phyloP scores from a whole-genome alignment of 768 basidiomycete species.

The Boletales sp. region DNA sequence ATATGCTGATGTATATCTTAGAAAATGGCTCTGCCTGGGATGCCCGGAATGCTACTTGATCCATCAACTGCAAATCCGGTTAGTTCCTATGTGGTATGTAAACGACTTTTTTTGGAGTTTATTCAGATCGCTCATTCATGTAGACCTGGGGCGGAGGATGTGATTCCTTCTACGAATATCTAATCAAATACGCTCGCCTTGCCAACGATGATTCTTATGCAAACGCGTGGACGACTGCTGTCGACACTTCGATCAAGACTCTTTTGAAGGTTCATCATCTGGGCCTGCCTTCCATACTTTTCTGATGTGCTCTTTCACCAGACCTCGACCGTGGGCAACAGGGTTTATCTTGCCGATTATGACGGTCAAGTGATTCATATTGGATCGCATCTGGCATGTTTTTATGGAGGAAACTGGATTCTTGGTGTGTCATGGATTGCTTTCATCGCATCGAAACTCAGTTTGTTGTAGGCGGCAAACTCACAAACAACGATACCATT shows the following conservation, averaged over 20 bases:
- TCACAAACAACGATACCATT: constrained; percentile 69
- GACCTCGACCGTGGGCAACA: constrained; percentile 63
- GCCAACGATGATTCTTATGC: constrained; percentile 58
- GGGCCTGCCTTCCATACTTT: rapidly evolving
- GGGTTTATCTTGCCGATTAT: constrained; percentile 63
- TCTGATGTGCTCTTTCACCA: constrained; percentile 21
- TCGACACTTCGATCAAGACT: constrained; percentile 65
- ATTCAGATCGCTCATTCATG: background rate
- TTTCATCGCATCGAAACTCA: background rate
- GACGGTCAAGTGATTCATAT: constrained; percentile 53
- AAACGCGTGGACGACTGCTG: constrained; percentile 67
- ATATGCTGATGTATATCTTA: background rate
- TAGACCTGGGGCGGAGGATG: constrained; percentile 70
- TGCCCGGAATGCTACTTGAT: constrained; percentile 58
- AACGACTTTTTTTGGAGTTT: background rate
- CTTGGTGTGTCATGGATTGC: constrained; percentile 38
- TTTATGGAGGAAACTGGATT: constrained; percentile 77
- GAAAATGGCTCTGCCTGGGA: constrained; percentile 34
- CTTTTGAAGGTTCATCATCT: constrained; percentile 45
- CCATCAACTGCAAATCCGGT: constrained; percentile 49
- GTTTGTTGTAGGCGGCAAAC: constrained; percentile 48
- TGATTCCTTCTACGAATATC: constrained; percentile 76
- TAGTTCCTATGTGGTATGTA: constrained; percentile 54
- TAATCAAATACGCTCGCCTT: constrained; percentile 67
- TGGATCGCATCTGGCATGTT: constrained; percentile 74